Percentiles rank a stretch among this genome's conserved stretches.
Conservation (phyloP, 495 filamentous ascomycete species). For the Jackrogersella multiformis region DNA sequence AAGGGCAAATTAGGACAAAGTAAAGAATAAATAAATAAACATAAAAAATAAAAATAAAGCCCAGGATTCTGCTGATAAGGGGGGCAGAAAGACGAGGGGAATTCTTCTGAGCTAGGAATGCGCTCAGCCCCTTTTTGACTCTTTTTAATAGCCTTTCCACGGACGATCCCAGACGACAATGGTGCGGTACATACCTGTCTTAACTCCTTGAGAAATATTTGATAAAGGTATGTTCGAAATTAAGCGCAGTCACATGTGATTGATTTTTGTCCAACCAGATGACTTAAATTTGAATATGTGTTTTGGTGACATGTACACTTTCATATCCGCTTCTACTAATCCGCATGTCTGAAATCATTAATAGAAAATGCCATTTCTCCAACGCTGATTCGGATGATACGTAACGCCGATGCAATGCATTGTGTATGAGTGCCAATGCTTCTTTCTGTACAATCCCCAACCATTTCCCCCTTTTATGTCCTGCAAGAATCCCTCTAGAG, state of each 20-base stretch:
- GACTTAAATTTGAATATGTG: slow-evolving; percentile 25
- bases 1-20: no score
- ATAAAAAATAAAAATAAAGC: no score
- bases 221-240: not conserved
- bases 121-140: not conserved
- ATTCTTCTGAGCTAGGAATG: slow-evolving; percentile 1
- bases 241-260: slow-evolving; percentile 18
- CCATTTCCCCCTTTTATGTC: slow-evolving; percentile 13
- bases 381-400: slow-evolving; percentile 25
- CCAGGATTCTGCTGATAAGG: slow-evolving; percentile 25
- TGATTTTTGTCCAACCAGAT: slow-evolving; percentile 9
- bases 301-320: slow-evolving; percentile 32
- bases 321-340: slow-evolving; percentile 10
- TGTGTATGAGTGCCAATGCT: slow-evolving; percentile 38
- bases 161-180: not conserved
- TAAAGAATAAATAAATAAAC: no score
- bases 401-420: slow-evolving; percentile 43
- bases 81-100: slow-evolving; percentile 4
- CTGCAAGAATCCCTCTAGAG: slow-evolving; percentile 8
- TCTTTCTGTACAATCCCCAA: slow-evolving; percentile 19
- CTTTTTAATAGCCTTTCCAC: not conserved
- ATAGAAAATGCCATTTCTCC: slow-evolving; percentile 22
- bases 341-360: slow-evolving; percentile 3
- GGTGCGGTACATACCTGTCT: not conserved
- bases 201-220: not conserved